Percentiles rank a stretch among this genome's conserved stretches.
phyloP scores from a whole-genome alignment of 805 yeast species.

The Tetrapisispora fleetii region DNA sequence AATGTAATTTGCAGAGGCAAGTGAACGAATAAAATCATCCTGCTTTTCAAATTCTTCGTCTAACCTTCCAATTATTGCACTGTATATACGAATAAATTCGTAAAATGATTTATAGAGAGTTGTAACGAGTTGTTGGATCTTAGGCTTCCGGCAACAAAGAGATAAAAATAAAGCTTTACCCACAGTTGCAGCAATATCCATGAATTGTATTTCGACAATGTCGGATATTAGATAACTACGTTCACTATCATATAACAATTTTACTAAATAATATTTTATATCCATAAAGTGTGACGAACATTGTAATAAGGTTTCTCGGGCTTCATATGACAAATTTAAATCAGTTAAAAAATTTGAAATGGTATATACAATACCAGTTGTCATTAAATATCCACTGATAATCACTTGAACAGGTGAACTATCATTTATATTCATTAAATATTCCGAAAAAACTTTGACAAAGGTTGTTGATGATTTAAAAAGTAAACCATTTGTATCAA shows the following conservation, averaged over 20 bases:
- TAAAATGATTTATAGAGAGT: slow-evolving; percentile 3
- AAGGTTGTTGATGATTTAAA: slow-evolving; percentile 29
- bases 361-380: slow-evolving; percentile 26
- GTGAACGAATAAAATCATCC: slow-evolving; percentile 31
- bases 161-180: slow-evolving; percentile 43
- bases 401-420: slow-evolving; percentile 5
- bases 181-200: slow-evolving; percentile 28
- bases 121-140: slow-evolving; percentile 7
- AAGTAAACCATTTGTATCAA: slow-evolving; percentile 29
- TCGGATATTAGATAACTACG: slow-evolving; percentile 12
- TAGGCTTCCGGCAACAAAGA: slow-evolving; percentile 32
- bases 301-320: slow-evolving; percentile 28
- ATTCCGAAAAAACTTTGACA: slow-evolving; percentile 18
- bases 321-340: slow-evolving; percentile 18
- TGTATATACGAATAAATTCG: slow-evolving; percentile 9
- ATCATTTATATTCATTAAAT: slow-evolving; percentile 14
- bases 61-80: slow-evolving; percentile 11
- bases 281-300: slow-evolving; percentile 32
- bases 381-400: slow-evolving; percentile 7
- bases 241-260: slow-evolving; percentile 17
- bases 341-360: slow-evolving; percentile 28
- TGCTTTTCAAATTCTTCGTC: slow-evolving; percentile 14
- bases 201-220: slow-evolving; percentile 22
- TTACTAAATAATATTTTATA: slow-evolving; percentile 23
- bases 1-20: slow-evolving; percentile 43